Evolutionary conservation across 352 stramenopile genomes (phyloP).

Genomic region (Phytophthora citrophthora): DNA sequence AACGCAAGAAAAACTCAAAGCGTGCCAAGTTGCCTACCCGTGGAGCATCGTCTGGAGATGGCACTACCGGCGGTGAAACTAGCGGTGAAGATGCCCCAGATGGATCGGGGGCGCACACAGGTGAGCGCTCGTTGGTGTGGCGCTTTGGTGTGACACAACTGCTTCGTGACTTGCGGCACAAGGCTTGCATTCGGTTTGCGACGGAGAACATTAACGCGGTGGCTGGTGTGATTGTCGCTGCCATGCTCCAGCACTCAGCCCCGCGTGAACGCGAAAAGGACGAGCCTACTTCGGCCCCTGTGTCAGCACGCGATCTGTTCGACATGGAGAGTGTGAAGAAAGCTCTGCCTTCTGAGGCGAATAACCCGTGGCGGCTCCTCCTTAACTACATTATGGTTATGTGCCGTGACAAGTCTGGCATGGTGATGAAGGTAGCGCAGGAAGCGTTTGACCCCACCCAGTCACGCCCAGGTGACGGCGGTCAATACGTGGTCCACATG

Average conservation of each 20-base stretch:
- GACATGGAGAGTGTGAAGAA: constrained; percentile 70
- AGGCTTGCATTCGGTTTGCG: constrained; percentile 80
- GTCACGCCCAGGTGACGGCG: constrained; percentile 68
- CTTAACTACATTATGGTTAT: constrained; percentile 92
- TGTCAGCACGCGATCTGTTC: constrained; percentile 84
- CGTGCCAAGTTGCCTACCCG: constrained; percentile 80
- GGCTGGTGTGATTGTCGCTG: constrained; percentile 74
- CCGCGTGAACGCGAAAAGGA: constrained; percentile 84
- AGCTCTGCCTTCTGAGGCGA: constrained; percentile 73
- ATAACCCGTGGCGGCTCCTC: constrained; percentile 84
- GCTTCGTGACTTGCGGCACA: constrained; percentile 81
- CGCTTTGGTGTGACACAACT: constrained; percentile 80
- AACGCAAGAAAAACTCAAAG: constrained; percentile 79
- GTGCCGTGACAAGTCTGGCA: constrained; percentile 89
- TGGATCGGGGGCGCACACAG: constrained; percentile 39
- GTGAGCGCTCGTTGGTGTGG: constrained; percentile 83
- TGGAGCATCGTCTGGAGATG: constrained; percentile 36
- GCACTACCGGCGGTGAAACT: constrained; percentile 29
- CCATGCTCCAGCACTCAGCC: constrained; percentile 84
- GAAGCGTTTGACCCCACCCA: constrained; percentile 75
- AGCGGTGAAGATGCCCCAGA: constrained; percentile 39
- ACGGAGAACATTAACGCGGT: constrained; percentile 89
- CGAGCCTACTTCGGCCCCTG: constrained; percentile 76
- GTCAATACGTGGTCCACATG: constrained; percentile 91
- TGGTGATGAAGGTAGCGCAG: constrained; percentile 83